Base-by-base conservation (phyloP, 2,329 filamentous ascomycete species). In the Calonectria henricotiae region DNA sequence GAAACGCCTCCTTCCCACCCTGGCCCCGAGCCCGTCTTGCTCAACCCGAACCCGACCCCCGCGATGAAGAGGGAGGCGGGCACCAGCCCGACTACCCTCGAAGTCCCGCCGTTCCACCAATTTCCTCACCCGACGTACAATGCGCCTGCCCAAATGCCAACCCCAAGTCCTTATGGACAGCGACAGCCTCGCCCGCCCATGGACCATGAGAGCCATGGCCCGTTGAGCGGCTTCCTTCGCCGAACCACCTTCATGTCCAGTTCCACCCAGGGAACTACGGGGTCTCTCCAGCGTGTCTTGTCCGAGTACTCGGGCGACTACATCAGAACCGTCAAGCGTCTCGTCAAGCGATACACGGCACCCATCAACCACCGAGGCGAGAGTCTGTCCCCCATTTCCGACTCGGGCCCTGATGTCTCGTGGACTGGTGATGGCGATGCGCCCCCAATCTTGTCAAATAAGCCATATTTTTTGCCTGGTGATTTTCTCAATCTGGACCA, bases 401-500 rank as follows among this genome's bases (percentile, higher is more conserved):
- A 80, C 11, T 62, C 73, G 4, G 70, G 65, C 13, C 60, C 39
- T 4, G 65, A 70, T 25, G 30, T 67, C 13, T 75, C 73, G 9
- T 82, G 79, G 81, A 70, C 78, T 15, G 75, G 77, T 58, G 81
- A 82, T 20, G 69, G 74, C 0, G 75, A 79, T 15, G 76, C 78
- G 4, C 78, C 80, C 1, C 68, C 62, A 0, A 46, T 49, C 7
- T 71, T 77, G 7, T 63, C 70, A 7, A 70, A 65, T 27, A 62
- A 71, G 1, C 80, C 79, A 4, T 75, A 76, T 43, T 81, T 84
- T 5, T 74, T 89, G 5, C 86, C 88, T 0, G 86, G 87, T 23
- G 87, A 89, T 72, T 87, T 88, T 43, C 78, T 89, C 7, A 81
- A 75, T n/a, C 71, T 83, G 20, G 77, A 79, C 13, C 51, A 73